phyloP scores from a whole-genome alignment of 192 early-diverging fungal genomes.

The Coemansia aciculifera region DNA sequence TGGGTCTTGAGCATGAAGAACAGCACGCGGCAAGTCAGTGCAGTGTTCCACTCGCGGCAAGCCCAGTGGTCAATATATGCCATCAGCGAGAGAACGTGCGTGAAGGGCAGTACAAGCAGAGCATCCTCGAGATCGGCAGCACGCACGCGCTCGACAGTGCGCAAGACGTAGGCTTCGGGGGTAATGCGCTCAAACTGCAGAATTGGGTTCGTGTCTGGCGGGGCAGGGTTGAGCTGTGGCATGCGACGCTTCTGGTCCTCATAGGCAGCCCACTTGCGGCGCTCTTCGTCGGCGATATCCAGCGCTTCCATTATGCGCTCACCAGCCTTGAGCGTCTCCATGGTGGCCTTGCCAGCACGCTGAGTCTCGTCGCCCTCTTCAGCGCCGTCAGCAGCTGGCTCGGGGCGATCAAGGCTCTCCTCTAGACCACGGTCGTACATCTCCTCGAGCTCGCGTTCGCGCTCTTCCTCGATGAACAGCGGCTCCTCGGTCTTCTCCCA shows the following conservation, averaged over 20 bases:
- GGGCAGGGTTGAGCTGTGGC: slow-evolving; percentile 41
- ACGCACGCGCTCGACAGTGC: slow-evolving; percentile 74
- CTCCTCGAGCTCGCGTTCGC: slow-evolving; percentile 91
- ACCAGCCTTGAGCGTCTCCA: slow-evolving; percentile 94
- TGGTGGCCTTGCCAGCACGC: slow-evolving; percentile 83
- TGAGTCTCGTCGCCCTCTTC: slow-evolving; percentile 61
- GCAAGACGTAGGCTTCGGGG: slow-evolving; percentile 80
- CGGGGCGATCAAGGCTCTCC: slow-evolving; percentile 59
- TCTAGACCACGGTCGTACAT: slow-evolving; percentile 78
- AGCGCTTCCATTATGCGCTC: slow-evolving; percentile 93
- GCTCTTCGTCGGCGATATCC: slow-evolving; percentile 85
- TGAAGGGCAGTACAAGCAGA: slow-evolving; percentile 84
- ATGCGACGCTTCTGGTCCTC: slow-evolving; percentile 52
- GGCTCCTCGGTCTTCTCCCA: slow-evolving; percentile 98
- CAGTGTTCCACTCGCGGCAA: slow-evolving; percentile 76
- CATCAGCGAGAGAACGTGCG: slow-evolving; percentile 75
- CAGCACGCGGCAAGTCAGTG: slow-evolving; percentile 78
- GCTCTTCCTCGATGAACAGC: slow-evolving; percentile 93
- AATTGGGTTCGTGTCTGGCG: slow-evolving; percentile 64
- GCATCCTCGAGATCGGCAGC: slow-evolving; percentile 87
- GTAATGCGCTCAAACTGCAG: slow-evolving; percentile 64
- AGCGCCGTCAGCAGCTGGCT: slow-evolving; percentile 41
- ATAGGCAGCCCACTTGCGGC: slow-evolving; percentile 64
- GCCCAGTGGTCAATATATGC: slow-evolving; percentile 80
- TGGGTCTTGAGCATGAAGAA: slow-evolving; percentile 84